Evolutionary conservation across 1,284 basidiomycete species (phyloP), one percentile per base, ranked within the genome.

Genomic region (Prillingera fragicola): DNA sequence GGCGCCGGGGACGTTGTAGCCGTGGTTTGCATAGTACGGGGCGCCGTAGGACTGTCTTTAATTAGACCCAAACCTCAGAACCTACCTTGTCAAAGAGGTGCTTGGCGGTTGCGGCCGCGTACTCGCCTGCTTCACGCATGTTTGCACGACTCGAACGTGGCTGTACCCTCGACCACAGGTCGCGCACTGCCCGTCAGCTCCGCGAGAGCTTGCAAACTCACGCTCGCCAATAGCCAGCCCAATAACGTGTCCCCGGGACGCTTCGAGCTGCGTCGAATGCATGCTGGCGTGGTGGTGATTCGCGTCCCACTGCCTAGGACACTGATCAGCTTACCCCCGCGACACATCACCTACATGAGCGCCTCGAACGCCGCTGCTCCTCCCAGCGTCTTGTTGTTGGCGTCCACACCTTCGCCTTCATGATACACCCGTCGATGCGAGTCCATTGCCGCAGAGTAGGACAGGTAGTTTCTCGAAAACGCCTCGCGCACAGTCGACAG

Each of bases 351-450:
- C 62, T 58, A 66, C 64, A 70, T 35, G 36, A 53, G 68, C 14
- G 66, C 66, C 35, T 70, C 59, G 40, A 64, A 68, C 5, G 65
- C 66, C 2, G 66, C 67, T 3, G 67, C 67, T 2, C 67, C 66
- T 7, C 67, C 67, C 3, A 66, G 47, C 1, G 55, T 59, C 48
- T 62, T 62, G 29, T 56, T 59, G 8, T 60, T 58, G 9, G 56
- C 52, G 33, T 63, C 61, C 15, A 45, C 50, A 7, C 59, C 60
- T 37, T 63, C 57, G 35, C 43, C 41, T 7, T 39, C 28, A 28
- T 57, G 53, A 36, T 68, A 70, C 14, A 70, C 56, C 25, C 60
- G 47, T n/a, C 59, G 42, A 38, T 70, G 67, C 8, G 65, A 58
- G 19, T 63, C 58, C 21, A n/a, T n/a, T n/a, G n/a, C n/a, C n/a